A percentile compares a stretch with the other conserved stretches of the same genome.
Evolutionary conservation across 2,329 filamentous ascomycete genomes (phyloP).

Genomic region (Phialophora verrucosa): DNA sequence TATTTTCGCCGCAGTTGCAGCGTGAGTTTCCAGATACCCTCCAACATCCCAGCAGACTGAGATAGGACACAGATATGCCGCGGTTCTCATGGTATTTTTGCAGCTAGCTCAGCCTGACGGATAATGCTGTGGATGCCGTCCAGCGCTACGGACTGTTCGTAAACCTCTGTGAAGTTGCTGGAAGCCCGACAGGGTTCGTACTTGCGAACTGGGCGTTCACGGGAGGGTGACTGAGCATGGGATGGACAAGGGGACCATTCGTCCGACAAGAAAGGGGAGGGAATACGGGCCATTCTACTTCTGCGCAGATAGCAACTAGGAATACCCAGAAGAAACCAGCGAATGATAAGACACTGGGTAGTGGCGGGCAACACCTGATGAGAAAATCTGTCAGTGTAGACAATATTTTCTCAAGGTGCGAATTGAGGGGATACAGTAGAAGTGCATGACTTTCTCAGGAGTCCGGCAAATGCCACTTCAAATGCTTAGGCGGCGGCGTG

Average conservation of each 20-base stretch:
- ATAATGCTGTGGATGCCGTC: not conserved
- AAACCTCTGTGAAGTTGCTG: not conserved
- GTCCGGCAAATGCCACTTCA: slow-evolving; percentile 38
- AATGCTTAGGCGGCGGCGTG: slow-evolving; percentile 33
- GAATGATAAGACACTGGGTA: not conserved
- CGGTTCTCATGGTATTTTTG: not conserved
- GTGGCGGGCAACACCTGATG: not conserved
- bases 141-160: not conserved
- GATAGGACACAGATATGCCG: not conserved
- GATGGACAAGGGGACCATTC: not conserved
- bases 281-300: not conserved
- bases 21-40: not conserved
- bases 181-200: not conserved
- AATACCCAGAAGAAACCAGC: not conserved
- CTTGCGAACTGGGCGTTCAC: not conserved
- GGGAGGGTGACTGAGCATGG: not conserved
- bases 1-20: too few relatives aligned
- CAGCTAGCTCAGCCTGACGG: not conserved
- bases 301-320: not conserved
- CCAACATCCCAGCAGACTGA: not conserved
- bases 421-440: not conserved
- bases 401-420: not conserved
- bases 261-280: not conserved
- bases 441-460: slow-evolving; percentile 11
- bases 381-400: not conserved